A percentile compares a stretch with the other conserved stretches of the same genome.
Evolutionary conservation across 208 protist genomes (phyloP).

Genomic region (Willaertia magna): DNA sequence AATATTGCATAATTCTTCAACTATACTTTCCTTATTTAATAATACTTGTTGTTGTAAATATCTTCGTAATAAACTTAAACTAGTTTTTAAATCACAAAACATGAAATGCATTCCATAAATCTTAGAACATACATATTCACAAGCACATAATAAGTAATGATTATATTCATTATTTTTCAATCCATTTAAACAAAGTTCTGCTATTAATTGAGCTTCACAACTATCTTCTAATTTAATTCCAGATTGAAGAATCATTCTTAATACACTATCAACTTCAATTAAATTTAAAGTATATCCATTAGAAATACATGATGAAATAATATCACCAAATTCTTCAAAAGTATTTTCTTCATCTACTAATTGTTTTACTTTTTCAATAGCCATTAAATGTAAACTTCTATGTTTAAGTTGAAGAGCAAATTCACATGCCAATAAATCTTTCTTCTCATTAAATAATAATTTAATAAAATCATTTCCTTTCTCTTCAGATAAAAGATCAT

Average conservation of each 20-base stretch:
- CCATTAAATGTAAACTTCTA: not conserved
- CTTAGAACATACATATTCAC: not conserved
- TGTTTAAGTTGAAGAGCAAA: not conserved
- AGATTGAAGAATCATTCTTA: not conserved
- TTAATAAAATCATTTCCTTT: not conserved
- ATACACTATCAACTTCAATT: not conserved
- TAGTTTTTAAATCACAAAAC: not conserved
- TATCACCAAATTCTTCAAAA: not conserved
- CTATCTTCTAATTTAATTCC: not conserved
- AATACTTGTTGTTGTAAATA: not conserved
- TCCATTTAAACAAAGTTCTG: not conserved
- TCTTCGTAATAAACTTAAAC: not conserved
- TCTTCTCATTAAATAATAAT: not conserved
- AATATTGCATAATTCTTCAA: too few relatives aligned
- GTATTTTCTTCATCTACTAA: not conserved
- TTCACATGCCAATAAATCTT: not conserved
- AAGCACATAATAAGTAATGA: not conserved
- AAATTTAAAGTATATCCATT: not conserved
- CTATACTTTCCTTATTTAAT: too few relatives aligned
- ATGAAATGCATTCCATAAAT: not conserved
- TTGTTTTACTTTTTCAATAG: not conserved
- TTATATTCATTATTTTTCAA: not conserved
- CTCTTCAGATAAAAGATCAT: not conserved
- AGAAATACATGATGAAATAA: not conserved
- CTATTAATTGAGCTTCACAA: not conserved